These are phyloP conservation scores for Citrus hindsii DNA, from an alignment of 345 rosid genomes.

Conservation along the genomic window DNA sequence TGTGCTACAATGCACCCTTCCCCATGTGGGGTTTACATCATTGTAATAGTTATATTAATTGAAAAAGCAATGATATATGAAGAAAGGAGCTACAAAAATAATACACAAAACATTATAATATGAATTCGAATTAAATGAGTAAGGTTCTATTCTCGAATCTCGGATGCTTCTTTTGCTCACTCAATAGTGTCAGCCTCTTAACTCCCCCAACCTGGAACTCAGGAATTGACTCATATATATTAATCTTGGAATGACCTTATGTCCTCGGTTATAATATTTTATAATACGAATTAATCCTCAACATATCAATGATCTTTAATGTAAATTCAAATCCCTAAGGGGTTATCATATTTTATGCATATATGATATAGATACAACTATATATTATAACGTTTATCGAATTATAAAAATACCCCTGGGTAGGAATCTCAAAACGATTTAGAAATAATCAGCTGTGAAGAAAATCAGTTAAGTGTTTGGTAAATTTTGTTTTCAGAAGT, in stretches of 20 bases:
- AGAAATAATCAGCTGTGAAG: too few relatives aligned
- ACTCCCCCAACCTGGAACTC: constrained; percentile 15
- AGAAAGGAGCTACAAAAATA: constrained; percentile 4
- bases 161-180: constrained; percentile 21
- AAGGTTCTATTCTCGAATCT: constrained; percentile 54
- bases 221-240: constrained; percentile 18
- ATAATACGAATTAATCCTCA: not conserved
- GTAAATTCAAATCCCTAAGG: too few relatives aligned
- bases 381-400: too few relatives aligned
- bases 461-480: too few relatives aligned
- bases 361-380: too few relatives aligned
- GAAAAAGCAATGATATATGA: not conserved
- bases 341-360: too few relatives aligned
- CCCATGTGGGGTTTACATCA: constrained; percentile 38
- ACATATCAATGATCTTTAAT: too few relatives aligned
- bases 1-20: constrained; percentile 41
- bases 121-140: not conserved
- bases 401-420: too few relatives aligned
- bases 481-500: too few relatives aligned
- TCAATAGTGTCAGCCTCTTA: constrained; percentile 20
- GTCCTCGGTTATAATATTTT: not conserved
- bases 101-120: not conserved
- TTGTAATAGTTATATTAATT: constrained; percentile 5
- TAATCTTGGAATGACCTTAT: not conserved
- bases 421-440: too few relatives aligned